These are phyloP conservation scores for Recurvomyces mirabilis DNA, from an alignment of 495 filamentous ascomycete genomes.

Conservation along the genomic window DNA sequence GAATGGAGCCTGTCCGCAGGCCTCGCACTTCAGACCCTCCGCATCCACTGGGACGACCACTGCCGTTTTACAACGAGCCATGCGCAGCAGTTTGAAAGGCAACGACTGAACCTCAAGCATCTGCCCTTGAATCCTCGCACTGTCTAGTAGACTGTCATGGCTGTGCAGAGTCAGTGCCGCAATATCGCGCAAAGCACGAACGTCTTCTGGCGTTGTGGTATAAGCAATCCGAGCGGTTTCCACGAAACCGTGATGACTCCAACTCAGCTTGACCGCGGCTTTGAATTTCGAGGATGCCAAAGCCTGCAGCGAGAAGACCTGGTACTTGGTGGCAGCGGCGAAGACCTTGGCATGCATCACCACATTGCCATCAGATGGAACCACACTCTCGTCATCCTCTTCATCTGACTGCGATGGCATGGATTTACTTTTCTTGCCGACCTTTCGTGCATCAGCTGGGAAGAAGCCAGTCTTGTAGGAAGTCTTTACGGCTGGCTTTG, in stretches of 20 bases:
- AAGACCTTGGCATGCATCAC: conserved; percentile 15
- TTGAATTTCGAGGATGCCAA: conserved; percentile 5
- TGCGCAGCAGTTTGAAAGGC: not conserved
- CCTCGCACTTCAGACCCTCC: not conserved
- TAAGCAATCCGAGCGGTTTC: not conserved
- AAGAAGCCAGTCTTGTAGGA: not conserved
- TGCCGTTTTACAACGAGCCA: not conserved
- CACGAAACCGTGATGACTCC: not conserved
- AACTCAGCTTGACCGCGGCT: not conserved
- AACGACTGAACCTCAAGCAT: not conserved
- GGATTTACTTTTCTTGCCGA: not conserved
- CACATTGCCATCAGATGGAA: conserved; percentile 1
- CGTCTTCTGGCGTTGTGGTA: conserved; percentile 2
- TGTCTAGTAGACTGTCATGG: not conserved
- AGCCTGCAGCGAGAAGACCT: conserved; percentile 2
- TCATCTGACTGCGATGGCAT: no score
- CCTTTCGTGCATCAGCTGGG: not conserved
- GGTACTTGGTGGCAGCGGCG: conserved; percentile 6
- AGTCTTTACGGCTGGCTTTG: not conserved
- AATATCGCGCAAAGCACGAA: conserved; percentile 1
- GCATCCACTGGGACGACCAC: not conserved
- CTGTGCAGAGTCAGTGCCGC: not conserved
- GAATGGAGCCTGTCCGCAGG: not conserved
- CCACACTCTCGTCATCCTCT: no score
- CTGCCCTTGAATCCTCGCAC: not conserved